Conservation (phyloP, 495 filamentous ascomycete genomes). For the Hypoxylon fuscum region DNA sequence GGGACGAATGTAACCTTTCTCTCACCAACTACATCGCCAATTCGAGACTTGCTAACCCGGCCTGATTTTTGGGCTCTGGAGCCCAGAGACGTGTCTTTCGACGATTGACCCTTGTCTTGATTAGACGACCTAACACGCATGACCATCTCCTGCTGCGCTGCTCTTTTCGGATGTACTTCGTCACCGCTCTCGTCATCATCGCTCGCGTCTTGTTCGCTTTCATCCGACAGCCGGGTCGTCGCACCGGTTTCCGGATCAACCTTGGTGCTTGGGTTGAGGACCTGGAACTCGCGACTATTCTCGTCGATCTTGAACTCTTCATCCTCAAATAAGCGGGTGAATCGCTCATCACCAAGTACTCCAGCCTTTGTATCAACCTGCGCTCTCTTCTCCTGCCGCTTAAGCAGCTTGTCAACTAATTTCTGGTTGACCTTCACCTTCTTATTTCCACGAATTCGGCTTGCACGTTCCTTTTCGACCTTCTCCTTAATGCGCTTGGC, state of each 20-base stretch:
- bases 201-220: slow-evolving; percentile 53
- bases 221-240: slow-evolving; percentile 36
- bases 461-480: slow-evolving; percentile 93
- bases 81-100: slow-evolving; percentile 73
- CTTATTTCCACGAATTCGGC: slow-evolving; percentile 89
- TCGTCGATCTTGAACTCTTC: slow-evolving; percentile 94
- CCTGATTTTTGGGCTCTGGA: slow-evolving; percentile 64
- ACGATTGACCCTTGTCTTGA: slow-evolving; percentile 64
- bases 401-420: slow-evolving; percentile 83
- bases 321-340: slow-evolving; percentile 88
- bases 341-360: slow-evolving; percentile 83
- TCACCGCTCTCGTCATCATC: slow-evolving; percentile 54
- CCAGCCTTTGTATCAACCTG: slow-evolving; percentile 67
- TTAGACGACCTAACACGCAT: slow-evolving; percentile 75
- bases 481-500: slow-evolving; percentile 87
- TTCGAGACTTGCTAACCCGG: slow-evolving; percentile 56
- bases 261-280: slow-evolving; percentile 82
- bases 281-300: slow-evolving; percentile 82
- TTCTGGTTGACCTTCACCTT: slow-evolving; percentile 90
- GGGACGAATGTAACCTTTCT: slow-evolving; percentile 86
- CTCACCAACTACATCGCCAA: slow-evolving; percentile 77
- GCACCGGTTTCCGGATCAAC: slow-evolving; percentile 45
- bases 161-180: slow-evolving; percentile 46
- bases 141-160: slow-evolving; percentile 50
- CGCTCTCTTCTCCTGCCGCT: slow-evolving; percentile 81